Percentiles rank a stretch among this genome's conserved stretches.
phyloP scores from a whole-genome alignment of 768 basidiomycete genomes.

The Leccinum broughii region DNA sequence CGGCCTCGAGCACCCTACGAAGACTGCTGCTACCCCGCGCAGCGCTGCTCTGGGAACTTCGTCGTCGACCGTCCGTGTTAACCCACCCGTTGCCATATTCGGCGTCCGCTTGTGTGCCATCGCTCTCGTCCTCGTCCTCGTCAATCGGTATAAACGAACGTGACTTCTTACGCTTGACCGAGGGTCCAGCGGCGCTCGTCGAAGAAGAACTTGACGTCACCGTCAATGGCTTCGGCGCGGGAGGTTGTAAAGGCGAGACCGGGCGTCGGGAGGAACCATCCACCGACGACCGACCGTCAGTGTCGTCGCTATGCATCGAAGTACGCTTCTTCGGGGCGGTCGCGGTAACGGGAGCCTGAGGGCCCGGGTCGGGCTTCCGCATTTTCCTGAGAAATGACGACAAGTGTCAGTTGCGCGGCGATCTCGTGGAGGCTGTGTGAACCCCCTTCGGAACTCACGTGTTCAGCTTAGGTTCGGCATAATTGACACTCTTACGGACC shows the following conservation, averaged over 20 bases:
- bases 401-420: slow-evolving; percentile 9
- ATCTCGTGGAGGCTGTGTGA: background rate
- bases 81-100: slow-evolving; percentile 60
- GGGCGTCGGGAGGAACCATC: slow-evolving; percentile 36
- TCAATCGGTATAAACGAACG: slow-evolving; percentile 45
- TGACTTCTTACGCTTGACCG: slow-evolving; percentile 54
- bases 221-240: slow-evolving; percentile 39
- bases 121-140: slow-evolving; percentile 58
- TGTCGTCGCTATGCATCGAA: slow-evolving; percentile 39
- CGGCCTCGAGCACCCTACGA: slow-evolving; percentile 40
- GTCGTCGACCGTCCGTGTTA: slow-evolving; percentile 58
- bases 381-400: slow-evolving; percentile 60
- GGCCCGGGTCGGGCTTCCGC: slow-evolving; percentile 74
- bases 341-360: slow-evolving; percentile 35
- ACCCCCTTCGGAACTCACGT: slow-evolving; percentile 53
- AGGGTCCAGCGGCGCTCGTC: slow-evolving; percentile 18
- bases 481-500: slow-evolving; percentile 78
- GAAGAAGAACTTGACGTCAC: slow-evolving; percentile 37
- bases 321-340: slow-evolving; percentile 45
- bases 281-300: slow-evolving; percentile 42
- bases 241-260: slow-evolving; percentile 29
- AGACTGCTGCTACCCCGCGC: slow-evolving; percentile 27
- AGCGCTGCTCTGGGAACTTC: slow-evolving; percentile 32
- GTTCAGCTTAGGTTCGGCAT: slow-evolving; percentile 85
- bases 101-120: slow-evolving; percentile 70